Evolutionary conservation across 306 rosid species (phyloP), one percentile per base, ranked within the genome.

Genomic region (Betula pendula): DNA sequence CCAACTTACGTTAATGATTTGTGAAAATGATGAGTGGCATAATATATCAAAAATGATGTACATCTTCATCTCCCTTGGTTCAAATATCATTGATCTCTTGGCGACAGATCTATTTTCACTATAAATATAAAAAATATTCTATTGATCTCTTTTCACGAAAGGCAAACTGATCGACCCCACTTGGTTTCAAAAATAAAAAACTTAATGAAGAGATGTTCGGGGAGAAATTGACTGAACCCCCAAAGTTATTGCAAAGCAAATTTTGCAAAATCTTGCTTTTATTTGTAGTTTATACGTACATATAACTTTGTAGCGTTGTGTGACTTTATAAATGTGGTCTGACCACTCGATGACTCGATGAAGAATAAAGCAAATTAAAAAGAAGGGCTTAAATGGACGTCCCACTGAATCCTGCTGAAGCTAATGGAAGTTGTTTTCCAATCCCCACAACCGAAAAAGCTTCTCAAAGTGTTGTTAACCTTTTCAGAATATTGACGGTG

Each of bases 381-480:
- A 81, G 31, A 17, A 74, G 35, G 29, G 42, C 27, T 7, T 10
- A 44, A 75, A 22, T 35, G 7, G 43, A 29, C 77, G 51, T 60
- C 43, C 43, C 76, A 70, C 77, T 22, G 51, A 47, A 56, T 33
- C 20, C 27, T 43, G 40, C 11, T n/a, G 8, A 58, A 49, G 48
- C 47, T 63, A 72, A 38, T 75, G 72, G 38, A 71, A 33, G 72
- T 43, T 66, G 72, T 43, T 66, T 77, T 77, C 85, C 69, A 22
- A 55, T 81, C 85, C 81, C 78, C 75, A 72, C 74, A 76, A 65
- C 1, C 66, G 58, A 72, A 63, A 53, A 71, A 22, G 48, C 59
- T 71, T 52, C 48, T 3, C 80, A 59, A 11, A 42, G 81, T 80
- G 73, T 9, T 62, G 4, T 7, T 35, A 7, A 22, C 68, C 31